phyloP scores from a whole-genome alignment of 2,329 filamentous ascomycete species.

The Epichloe elymi region DNA sequence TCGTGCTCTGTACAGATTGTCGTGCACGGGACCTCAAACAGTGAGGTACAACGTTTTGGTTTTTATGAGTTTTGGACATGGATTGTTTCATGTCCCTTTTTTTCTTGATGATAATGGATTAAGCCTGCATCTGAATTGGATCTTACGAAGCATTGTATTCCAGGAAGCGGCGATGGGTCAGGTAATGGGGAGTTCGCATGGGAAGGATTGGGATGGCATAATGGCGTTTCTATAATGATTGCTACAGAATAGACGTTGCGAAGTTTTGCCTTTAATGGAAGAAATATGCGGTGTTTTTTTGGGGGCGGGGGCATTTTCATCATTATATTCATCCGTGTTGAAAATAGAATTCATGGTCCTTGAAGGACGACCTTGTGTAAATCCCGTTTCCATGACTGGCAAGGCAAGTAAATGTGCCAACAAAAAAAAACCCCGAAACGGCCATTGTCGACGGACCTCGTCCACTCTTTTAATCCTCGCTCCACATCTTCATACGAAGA shows the following conservation, averaged over 20 bases:
- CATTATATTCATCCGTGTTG: neutral
- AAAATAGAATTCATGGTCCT: neutral
- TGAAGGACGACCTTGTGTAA: neutral
- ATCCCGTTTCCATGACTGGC: neutral
- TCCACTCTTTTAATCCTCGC: neutral
- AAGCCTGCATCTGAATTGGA: constrained; percentile 2
- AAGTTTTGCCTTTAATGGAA: neutral
- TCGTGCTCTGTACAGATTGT: constrained; percentile 49
- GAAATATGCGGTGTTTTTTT: neutral
- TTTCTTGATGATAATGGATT: neutral
- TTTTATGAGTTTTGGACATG: neutral
- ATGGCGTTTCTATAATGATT: neutral
- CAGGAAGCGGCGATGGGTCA: neutral
- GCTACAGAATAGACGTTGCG: neutral
- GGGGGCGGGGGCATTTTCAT: neutral
- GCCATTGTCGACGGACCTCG: neutral
- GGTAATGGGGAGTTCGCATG: neutral
- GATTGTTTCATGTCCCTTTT: neutral
- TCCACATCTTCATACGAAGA: too few species aligned
- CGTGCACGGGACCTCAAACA: constrained; percentile 47
- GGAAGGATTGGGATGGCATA: neutral
- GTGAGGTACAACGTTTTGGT: constrained; percentile 12
- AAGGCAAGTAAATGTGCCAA: neutral
- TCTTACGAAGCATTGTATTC: neutral
- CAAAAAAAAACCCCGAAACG: neutral